Base-by-base conservation (phyloP, 805 yeast species). In the Ogataea corticis region DNA sequence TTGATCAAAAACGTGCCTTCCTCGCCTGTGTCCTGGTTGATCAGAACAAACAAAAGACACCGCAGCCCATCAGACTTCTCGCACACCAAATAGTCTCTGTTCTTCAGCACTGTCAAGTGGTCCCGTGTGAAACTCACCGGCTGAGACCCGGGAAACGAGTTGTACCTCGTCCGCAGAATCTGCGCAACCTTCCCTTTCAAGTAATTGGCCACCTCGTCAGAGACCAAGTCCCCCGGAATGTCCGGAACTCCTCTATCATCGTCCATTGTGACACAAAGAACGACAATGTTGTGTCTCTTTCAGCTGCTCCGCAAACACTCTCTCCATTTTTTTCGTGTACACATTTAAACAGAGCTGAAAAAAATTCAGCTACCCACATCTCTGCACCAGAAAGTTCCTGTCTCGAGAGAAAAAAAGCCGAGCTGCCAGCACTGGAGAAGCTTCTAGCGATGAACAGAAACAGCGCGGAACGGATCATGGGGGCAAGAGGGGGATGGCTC, bases 11-110 rank as follows among this genome's bases (percentile, higher is more conserved):
- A 94, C 7, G 89, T 87, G 3, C 95, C 92, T 63, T 94, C 98
- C 38, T 88, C 92, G 23, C 81, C 82, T 6, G 82, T 79, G 12
- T 85, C 84, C 44, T 83, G 66, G 52, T 79, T 69, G 7, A 78
- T 68, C 23, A 86, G 66, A 4, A 83, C 75, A 42, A 85, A 75
- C 73, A 94, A 72, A 43, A 94, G 69, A 47, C 95, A 89, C 42
- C 99, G 72, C 39, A 92, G 70, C 0, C 99, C 99, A 66, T 94
- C 99, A 0, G 94, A 80, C 63, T 94, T 94, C 59, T 94, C 99
- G 69, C 99, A 95, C 0, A 94, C 99, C 54, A 82, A 83, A 61
- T 91, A 94, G 58, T 95, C 98, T 47, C 83, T 82, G 3, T 74
- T 67, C 60, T 76, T 62, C 38, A 94, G 69, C 28, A 82, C 79